These are phyloP conservation scores for Petunia secreta DNA, from an alignment of 257 asterid species.

Conservation along the genomic window DNA sequence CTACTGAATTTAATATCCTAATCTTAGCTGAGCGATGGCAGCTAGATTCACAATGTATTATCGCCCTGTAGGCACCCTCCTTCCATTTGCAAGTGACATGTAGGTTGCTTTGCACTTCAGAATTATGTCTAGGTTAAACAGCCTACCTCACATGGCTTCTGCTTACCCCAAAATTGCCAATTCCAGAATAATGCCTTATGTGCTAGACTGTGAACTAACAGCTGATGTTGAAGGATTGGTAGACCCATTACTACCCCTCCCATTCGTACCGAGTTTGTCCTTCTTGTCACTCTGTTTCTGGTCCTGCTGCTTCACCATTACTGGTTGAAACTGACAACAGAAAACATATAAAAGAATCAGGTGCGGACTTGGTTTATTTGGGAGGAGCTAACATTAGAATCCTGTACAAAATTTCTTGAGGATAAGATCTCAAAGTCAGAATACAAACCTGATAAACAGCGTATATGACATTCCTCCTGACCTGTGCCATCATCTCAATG, in stretches of 20 bases:
- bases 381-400: background rate
- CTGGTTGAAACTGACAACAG: slow-evolving; percentile 78
- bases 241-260: slow-evolving; percentile 44
- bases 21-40: background rate
- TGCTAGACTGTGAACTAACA: slow-evolving; percentile 43
- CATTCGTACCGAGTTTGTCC: slow-evolving; percentile 47
- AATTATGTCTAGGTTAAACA: background rate
- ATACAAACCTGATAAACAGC: slow-evolving; percentile 86
- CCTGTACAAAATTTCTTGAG: background rate
- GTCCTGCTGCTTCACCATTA: slow-evolving; percentile 74
- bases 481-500: slow-evolving; percentile 98
- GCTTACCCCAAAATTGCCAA: background rate
- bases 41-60: background rate
- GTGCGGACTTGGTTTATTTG: background rate
- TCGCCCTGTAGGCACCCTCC: background rate
- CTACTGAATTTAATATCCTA: background rate
- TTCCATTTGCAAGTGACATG: background rate
- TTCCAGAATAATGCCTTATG: slow-evolving; percentile 33
- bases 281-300: slow-evolving; percentile 40
- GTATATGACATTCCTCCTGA: slow-evolving; percentile 93
- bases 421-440: background rate
- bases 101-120: slow-evolving; percentile 6
- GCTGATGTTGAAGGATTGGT: slow-evolving; percentile 44
- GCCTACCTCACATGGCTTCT: background rate
- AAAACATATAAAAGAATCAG: slow-evolving; percentile 18